phyloP scores from a whole-genome alignment of 2,329 filamentous ascomycete genomes.

The Arthrobotrys pseudoclavata region DNA sequence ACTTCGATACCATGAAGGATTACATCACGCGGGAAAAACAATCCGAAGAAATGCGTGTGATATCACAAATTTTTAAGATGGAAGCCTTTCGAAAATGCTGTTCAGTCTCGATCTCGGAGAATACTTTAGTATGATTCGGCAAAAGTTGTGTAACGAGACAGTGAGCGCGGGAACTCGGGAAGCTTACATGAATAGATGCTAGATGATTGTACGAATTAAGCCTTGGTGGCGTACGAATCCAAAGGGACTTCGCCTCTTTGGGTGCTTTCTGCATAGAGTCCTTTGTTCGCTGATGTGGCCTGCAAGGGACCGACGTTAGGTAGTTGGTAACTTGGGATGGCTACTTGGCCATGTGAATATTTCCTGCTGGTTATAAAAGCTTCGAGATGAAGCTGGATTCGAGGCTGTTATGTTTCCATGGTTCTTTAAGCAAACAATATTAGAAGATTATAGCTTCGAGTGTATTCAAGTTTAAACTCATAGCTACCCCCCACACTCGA shows the following conservation, averaged over 20 bases:
- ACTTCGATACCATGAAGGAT: constrained; percentile 26
- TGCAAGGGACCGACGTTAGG: background rate
- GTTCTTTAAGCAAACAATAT: background rate
- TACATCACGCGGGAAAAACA: constrained; percentile 20
- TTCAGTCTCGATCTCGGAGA: constrained; percentile 1
- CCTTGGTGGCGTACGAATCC: background rate
- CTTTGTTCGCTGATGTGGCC: constrained; percentile 13
- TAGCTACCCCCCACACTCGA: background rate
- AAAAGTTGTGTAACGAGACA: constrained; percentile 8
- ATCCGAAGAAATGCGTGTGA: background rate
- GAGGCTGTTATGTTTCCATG: constrained; percentile 8
- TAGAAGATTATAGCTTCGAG: background rate
- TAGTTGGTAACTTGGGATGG: background rate
- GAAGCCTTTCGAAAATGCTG: constrained; percentile 12
- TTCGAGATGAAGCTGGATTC: background rate
- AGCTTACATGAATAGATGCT: constrained; percentile 3
- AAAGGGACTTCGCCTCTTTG: constrained; percentile 17
- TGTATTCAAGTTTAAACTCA: background rate
- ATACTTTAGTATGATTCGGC: background rate
- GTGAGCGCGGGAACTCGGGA: background rate
- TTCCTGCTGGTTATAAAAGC: background rate
- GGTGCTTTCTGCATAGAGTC: constrained; percentile 10
- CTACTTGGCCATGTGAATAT: background rate
- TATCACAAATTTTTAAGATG: constrained; percentile 6
- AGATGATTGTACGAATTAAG: background rate